Evolutionary conservation across 2,329 filamentous ascomycete species (phyloP), one percentile per base, ranked within the genome.

Genomic region (Xylaria sp.): DNA sequence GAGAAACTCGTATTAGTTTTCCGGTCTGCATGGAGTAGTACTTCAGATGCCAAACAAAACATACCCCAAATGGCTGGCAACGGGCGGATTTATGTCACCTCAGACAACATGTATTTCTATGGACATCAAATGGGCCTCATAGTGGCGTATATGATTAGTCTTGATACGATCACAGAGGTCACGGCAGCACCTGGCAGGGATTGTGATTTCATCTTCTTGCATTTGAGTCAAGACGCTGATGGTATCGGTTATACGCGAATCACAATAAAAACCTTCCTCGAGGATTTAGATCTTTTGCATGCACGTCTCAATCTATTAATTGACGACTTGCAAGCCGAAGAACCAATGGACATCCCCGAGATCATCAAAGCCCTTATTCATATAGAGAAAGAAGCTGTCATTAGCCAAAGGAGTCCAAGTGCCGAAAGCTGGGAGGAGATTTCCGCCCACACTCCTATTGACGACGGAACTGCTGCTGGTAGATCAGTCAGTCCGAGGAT

Each of bases 121-220:
- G 96, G 94, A 73, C 92, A 98, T 75, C 92, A 97, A 76, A 89
- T 97, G 77, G 96, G 96, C 5, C 85, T 99, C 5, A 91, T 98
- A 0, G 85, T 97, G 39, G 92, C 95, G 0, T 95, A 94, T 57
- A 88, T 88, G 17, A 88, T 96, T 57, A 89, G 86, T 61, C 84
- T 99, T 64, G 86, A 90, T 61, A 89, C 87, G 54, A 93, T 99
- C 63, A 89, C 89, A 9, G 96, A 98, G 79, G 93, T 98, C 47
- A 97, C 93, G 27, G 92, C 92, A 42, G 93, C 93, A 1, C 91
- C 93, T 13, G 96, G 96, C 22, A 90, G 90, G 76, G 94, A 97
- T 73, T 97, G 93, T 76, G 96, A 99, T 79, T 97, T 94, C 77
- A 86, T 98, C 33, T 97, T 94, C 77, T 80, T 99, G 44, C 94